These are phyloP conservation scores for Omphalotus guepiniiformis DNA, from an alignment of 768 basidiomycete species.

Conservation along the genomic window DNA sequence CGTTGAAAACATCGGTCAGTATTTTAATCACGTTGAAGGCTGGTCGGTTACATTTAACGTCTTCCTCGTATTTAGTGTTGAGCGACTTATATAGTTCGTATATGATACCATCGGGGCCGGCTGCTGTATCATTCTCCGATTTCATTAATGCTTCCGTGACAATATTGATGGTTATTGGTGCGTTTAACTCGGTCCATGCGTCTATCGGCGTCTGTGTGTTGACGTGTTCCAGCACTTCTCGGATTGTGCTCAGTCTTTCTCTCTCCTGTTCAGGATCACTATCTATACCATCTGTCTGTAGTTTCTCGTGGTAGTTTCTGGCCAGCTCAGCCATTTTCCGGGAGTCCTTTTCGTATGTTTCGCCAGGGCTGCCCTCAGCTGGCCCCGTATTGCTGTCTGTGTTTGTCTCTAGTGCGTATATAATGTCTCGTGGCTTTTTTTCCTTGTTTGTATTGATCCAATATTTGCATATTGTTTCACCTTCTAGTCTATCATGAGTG, in stretches of 20 bases:
- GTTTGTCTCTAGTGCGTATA: not conserved
- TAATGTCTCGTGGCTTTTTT: conserved; percentile 14
- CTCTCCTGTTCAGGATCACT: too few species aligned
- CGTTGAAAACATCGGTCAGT: conserved; percentile 7
- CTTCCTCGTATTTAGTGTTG: not conserved
- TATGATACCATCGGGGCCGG: conserved; percentile 9
- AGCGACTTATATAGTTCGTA: conserved; percentile 16
- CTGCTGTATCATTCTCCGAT: not conserved
- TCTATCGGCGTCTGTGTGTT: too few species aligned
- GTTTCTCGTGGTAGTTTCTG: conserved; percentile 20
- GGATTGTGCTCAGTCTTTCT: too few species aligned
- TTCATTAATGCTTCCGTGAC: too few species aligned
- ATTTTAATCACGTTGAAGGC: conserved; percentile 2
- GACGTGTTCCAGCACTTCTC: too few species aligned
- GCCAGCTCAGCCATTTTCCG: conserved; percentile 29
- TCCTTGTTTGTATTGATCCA: conserved; percentile 14
- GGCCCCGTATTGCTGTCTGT: not conserved
- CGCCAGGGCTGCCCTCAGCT: too few species aligned
- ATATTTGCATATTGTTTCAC: conserved; percentile 16
- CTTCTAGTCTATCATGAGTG: conserved; percentile 9
- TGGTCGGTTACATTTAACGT: not conserved
- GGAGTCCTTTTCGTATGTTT: conserved; percentile 18
- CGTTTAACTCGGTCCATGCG: too few species aligned
- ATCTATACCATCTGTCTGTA: conserved; percentile 17
- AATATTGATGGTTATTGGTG: too few species aligned